A percentile compares a stretch with the other conserved stretches of the same genome.
These are phyloP conservation scores for Monosporascus sp. DNA, from an alignment of 2,329 filamentous ascomycete species.

Conservation along the genomic window DNA sequence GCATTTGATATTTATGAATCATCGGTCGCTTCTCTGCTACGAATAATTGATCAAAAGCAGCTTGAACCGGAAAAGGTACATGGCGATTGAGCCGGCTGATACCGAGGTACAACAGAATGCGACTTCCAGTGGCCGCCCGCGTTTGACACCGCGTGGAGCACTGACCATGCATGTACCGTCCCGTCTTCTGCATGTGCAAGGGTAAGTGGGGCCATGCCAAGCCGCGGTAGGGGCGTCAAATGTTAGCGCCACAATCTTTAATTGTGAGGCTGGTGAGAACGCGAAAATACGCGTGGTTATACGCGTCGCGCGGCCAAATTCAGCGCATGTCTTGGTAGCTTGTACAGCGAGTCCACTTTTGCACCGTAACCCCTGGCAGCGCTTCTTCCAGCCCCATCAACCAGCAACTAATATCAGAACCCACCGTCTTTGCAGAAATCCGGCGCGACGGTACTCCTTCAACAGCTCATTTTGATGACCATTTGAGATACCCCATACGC, in stretches of 20 bases:
- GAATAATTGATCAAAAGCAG: no score
- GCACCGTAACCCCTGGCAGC: not conserved
- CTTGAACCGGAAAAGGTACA: no score
- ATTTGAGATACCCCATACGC: slow-evolving; percentile 4
- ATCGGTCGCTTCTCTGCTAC: no score
- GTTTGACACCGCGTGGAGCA: not conserved
- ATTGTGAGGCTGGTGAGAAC: slow-evolving; percentile 18
- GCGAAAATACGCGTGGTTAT: slow-evolving; percentile 24
- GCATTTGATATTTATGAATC: no score
- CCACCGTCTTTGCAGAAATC: slow-evolving; percentile 2
- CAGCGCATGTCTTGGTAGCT: not conserved
- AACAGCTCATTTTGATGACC: slow-evolving; percentile 7
- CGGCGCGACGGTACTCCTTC: slow-evolving; percentile 15
- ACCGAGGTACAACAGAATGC: no score
- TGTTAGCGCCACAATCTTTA: slow-evolving; percentile 9
- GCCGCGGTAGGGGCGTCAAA: no score
- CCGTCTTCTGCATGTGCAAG: slow-evolving; percentile 4
- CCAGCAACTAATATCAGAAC: not conserved
- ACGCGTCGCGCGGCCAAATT: slow-evolving; percentile 6
- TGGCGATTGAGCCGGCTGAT: no score
- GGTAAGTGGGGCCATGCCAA: not conserved
- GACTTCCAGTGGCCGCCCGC: not conserved
- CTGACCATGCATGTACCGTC: not conserved
- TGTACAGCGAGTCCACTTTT: not conserved
- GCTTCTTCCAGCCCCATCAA: not conserved